Evolutionary conservation across 1,139 yeast genomes (phyloP), one percentile per base, ranked within the genome.

Genomic region (Wickerhamomyces sp.): DNA sequence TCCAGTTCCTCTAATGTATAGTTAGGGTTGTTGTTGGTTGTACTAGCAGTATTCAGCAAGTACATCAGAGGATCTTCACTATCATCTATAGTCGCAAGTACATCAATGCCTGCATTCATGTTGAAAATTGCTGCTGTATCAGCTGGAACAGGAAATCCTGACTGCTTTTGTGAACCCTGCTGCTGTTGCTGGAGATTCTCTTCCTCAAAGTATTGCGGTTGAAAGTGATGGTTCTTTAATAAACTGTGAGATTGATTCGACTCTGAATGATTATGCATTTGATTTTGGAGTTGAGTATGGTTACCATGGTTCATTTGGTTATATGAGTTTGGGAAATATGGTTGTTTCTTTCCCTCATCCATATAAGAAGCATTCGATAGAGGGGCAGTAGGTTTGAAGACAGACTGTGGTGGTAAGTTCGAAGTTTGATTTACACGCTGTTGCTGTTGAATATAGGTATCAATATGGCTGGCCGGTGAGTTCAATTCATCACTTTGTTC

Each of bases 1-100:
- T 53, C 56, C 24, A 53, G 34, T 31, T 53, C 57, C 35, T 53
- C 56, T n/a, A 53, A 33, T 12, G 48, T 36, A 31, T 52, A 53
- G 22, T 37, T 44, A 12, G 52, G 43, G 32, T 44, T 46, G 3
- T 45, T 31, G 10, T 21, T 34, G 12, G 36, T 33, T 25, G 38
- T 31, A 27, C 39, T 37, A 2, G 34, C 34, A 14, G 47, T 40
- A 25, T 47, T 45, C 20, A 52, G 42, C 18, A 50, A 18, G 36
- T 45, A 46, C 48, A 46, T 39, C 33, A 52, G 33, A 13, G 53
- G 46, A 37, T 52, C 53, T 15, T 42, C 44, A 19, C 17, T 7
- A 8, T 49, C 52, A 13, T 39, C 46, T 10, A 43, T 45, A 10
- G 13, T 17, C 5, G 25, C 22, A 5, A 37, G 16, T n/a, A 32